Evolutionary conservation across 139 green algal species (phyloP), one percentile per base, ranked within the genome.

Genomic region (Edaphochlamys debaryana): DNA sequence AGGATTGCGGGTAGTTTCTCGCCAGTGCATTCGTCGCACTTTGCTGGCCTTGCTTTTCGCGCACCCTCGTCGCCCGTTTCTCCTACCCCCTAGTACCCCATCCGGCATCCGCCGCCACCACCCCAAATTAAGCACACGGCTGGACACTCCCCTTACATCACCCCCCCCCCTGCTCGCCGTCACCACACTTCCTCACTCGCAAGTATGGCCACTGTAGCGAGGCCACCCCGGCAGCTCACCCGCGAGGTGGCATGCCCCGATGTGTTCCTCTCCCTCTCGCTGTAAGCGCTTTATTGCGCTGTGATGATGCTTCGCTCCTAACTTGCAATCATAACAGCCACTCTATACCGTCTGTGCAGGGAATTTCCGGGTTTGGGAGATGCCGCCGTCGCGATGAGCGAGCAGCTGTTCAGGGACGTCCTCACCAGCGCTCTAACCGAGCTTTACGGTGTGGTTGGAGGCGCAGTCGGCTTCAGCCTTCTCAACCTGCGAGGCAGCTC

Each of bases 331-430:
- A 29, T 62, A 2, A n/a, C n/a, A n/a, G n/a, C n/a, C n/a, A n/a
- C n/a, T n/a, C n/a, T n/a, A n/a, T n/a, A n/a, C n/a, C n/a, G 32
- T 2, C 8, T 3, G 36, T 40, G 63, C 76, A 82, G 76, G 32
- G 70, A 63, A 0, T 82, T 82, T 38, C 76, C 63, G 0, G 63
- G n/a, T n/a, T n/a, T n/a, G n/a, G n/a, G 23, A 7, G 76, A 71
- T 40, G 41, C 62, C 1, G 63, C 76, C 19, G 27, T 32, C 23
- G 63, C n/a, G 8, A 66, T 82, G 23, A 82, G 6, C 30, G 42
- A 73, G 76, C 76, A 82, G 42, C 42, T 82, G 2, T 82, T 82
- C 7, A 64, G 9, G 4, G 64, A 73, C 27, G 66, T 82, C 6
- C 42, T 82, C 0, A 71, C 42, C 1, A 22, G 69, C 6, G 76